phyloP scores from a whole-genome alignment of 2,329 filamentous ascomycete genomes.

The Dichotomopilus funicola region DNA sequence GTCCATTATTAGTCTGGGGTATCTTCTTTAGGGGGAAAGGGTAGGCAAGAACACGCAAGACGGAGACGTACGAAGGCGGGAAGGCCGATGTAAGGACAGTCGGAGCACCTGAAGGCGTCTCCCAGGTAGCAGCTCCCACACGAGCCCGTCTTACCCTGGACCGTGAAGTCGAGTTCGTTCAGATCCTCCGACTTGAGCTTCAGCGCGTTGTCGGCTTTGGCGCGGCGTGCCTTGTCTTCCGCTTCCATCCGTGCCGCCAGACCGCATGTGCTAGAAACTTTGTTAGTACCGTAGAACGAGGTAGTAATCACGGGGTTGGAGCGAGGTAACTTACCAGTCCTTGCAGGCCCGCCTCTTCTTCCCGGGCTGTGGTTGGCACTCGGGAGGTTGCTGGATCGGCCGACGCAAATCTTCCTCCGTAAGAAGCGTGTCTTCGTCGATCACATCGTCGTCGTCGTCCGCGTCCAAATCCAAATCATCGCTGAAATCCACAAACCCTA shows the following conservation, averaged over 20 bases:
- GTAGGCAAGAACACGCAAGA: background rate
- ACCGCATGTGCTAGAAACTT: conserved; percentile 61
- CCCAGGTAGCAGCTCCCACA: conserved; percentile 92
- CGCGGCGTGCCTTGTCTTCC: conserved; percentile 56
- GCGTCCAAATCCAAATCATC: conserved; percentile 56
- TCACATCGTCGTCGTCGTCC: conserved; percentile 63
- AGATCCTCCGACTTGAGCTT: conserved; percentile 74
- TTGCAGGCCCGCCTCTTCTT: conserved; percentile 93
- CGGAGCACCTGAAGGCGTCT: conserved; percentile 75
- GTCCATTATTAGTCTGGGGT: background rate
- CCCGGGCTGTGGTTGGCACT: conserved; percentile 79
- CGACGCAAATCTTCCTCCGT: conserved; percentile 76
- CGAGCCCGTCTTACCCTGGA: conserved; percentile 92
- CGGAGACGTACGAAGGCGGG: conserved; percentile 60
- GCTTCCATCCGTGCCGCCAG: conserved; percentile 77
- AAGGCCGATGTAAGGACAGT: conserved; percentile 74
- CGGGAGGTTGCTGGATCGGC: conserved; percentile 71
- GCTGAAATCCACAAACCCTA: conserved; percentile 62
- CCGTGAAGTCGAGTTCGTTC: conserved; percentile 88
- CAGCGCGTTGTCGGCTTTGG: conserved; percentile 40
- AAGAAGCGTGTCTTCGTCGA: conserved; percentile 84
- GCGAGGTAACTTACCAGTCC: conserved; percentile 56
- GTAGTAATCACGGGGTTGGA: background rate
- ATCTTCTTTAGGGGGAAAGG: background rate
- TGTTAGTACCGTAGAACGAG: conserved; percentile 2